Evolutionary conservation across 2,329 filamentous ascomycete genomes (phyloP), one percentile per base, ranked within the genome.

Genomic region (Pestalotiopsis sp.): DNA sequence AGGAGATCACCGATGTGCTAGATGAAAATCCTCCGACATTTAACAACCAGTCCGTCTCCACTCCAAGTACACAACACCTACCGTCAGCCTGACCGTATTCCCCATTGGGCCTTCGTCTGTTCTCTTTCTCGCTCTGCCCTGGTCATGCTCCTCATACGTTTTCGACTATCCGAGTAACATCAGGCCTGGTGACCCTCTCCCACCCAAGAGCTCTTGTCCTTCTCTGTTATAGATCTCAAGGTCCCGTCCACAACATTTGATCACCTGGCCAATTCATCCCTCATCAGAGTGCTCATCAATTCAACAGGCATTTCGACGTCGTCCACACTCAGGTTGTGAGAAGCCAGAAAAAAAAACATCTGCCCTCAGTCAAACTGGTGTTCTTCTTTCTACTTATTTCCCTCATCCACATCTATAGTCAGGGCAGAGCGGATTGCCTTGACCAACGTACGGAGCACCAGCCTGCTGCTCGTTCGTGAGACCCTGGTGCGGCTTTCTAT

Each of bases 371-470:
- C 45, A 52, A 23, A 9, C 45, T 52, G 13, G 41, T 14, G 14
- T n/a, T 52, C 45, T 52, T 52, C 31, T 52, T 52, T 52, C 4
- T 52, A 23, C 45, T 52, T n/a, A n/a, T n/a, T 20, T 9, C 45
- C 45, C 17, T n/a, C 58, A 49, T 62, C 61, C 36, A 62, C 38
- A 52, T 45, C 56, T 63, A 67, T 36, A 63, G 45, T 52, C 13
- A 66, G 70, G 68, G 63, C 70, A 69, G 71, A 72, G 70, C 69
- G 71, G 58, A 56, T 57, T 52, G 64, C 65, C 58, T 58, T 64
- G 20, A 70, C 88, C 90, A 82, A 85, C 83, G 41, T 92, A 90
- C 66, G 90, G 83, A 85, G 13, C 73, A 68, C 66, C 73, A 57
- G 65, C 71, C 70, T 68, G 56, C 70, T 68, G 56, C 72, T 78